These are phyloP conservation scores for Calonectria henricotiae DNA, from an alignment of 2,329 filamentous ascomycete genomes.

Conservation along the genomic window DNA sequence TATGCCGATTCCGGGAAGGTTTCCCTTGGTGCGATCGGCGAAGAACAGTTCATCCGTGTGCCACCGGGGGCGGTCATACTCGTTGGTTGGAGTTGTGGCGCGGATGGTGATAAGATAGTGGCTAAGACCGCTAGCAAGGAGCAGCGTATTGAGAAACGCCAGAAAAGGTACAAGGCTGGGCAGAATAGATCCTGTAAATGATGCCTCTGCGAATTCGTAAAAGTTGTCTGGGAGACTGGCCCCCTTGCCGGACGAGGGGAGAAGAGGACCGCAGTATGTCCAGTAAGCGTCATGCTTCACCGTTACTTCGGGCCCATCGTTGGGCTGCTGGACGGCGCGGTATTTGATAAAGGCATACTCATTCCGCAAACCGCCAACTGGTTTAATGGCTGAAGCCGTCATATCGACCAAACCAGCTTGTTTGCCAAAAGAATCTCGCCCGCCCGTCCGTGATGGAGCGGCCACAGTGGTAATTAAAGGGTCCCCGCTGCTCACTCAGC, in stretches of 20 bases:
- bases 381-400: background rate
- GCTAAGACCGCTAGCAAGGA: constrained; percentile 56
- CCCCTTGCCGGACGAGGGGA: constrained; percentile 41
- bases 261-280: constrained; percentile 64
- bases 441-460: background rate
- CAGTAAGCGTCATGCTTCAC: constrained; percentile 59
- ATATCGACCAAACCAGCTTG: constrained; percentile 2
- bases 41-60: constrained; percentile 69
- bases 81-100: constrained; percentile 61
- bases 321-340: background rate
- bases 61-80: constrained; percentile 65
- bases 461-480: constrained; percentile 12
- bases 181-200: constrained; percentile 57
- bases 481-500: constrained; percentile 5
- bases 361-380: background rate
- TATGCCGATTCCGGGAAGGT: constrained; percentile 36
- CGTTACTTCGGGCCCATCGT: background rate
- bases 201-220: constrained; percentile 58
- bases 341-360: constrained; percentile 42
- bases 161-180: constrained; percentile 61
- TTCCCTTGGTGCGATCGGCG: constrained; percentile 39
- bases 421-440: background rate
- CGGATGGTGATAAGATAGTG: constrained; percentile 68
- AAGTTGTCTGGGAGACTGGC: constrained; percentile 56
- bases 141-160: constrained; percentile 58